Percentiles rank a stretch among this genome's conserved stretches.
Conservation (phyloP, 352 stramenopile species). For the Albugo candida region DNA sequence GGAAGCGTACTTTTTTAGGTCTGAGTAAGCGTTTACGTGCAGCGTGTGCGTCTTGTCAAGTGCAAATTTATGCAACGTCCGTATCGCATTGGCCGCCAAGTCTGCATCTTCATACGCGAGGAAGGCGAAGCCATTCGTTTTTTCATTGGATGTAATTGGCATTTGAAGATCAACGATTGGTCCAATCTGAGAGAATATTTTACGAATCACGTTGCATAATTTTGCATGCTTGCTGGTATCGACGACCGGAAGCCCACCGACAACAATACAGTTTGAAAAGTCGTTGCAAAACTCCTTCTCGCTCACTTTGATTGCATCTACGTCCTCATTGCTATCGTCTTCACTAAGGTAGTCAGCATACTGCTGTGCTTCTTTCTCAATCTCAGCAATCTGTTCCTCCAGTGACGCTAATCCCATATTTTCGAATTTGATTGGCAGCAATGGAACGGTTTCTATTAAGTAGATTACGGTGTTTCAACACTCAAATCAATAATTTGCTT, state of each 20-base stretch:
- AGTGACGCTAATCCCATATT: conserved; percentile 46
- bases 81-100: conserved; percentile 55
- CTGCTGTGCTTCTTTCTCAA: conserved; percentile 50
- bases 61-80: conserved; percentile 72
- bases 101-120: conserved; percentile 62
- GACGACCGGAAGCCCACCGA: conserved; percentile 55
- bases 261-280: conserved; percentile 60
- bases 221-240: conserved; percentile 66
- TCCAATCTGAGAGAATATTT: conserved; percentile 73
- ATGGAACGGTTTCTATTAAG: too few species aligned
- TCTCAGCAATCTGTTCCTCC: conserved; percentile 51
- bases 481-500: too few species aligned
- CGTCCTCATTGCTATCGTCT: conserved; percentile 49
- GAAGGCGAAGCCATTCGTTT: conserved; percentile 63
- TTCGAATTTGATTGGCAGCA: not conserved
- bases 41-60: conserved; percentile 96
- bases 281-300: conserved; percentile 62
- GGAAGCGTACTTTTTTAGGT: conserved; percentile 63
- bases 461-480: too few species aligned
- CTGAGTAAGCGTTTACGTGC: conserved; percentile 83
- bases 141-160: conserved; percentile 32
- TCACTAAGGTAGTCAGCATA: conserved; percentile 70
- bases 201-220: conserved; percentile 66
- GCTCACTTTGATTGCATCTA: conserved; percentile 37
- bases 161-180: conserved; percentile 60